Conservation (phyloP, 2,329 filamentous ascomycete species). For the Neoarthrinium moseri region DNA sequence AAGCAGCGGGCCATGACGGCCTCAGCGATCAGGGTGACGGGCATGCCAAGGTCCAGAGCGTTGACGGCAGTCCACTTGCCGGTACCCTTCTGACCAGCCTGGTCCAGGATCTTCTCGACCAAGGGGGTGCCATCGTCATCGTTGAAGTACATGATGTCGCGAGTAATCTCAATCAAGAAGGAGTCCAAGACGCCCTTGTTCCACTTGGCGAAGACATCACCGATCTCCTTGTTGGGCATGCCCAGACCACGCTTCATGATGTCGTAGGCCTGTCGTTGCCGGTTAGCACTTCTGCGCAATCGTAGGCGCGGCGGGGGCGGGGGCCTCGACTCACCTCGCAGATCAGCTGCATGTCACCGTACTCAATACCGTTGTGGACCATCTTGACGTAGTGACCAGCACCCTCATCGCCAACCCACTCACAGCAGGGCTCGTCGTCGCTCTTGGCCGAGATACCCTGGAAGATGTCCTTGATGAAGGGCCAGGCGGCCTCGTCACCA, state of each 20-base stretch:
- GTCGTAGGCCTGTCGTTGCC: slow-evolving; percentile 77
- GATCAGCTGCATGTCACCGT: slow-evolving; percentile 99
- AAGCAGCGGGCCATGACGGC: slow-evolving; percentile 93
- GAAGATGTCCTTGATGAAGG: slow-evolving; percentile 98
- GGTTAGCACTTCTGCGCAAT: not conserved
- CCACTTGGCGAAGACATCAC: slow-evolving; percentile 91
- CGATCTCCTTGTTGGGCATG: slow-evolving; percentile 88
- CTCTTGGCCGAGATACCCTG: slow-evolving; percentile 97
- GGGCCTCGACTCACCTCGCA: slow-evolving; percentile 70
- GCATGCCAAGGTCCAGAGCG: slow-evolving; percentile 96
- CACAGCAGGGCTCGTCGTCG: slow-evolving; percentile 95
- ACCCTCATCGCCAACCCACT: slow-evolving; percentile 99
- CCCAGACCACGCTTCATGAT: slow-evolving; percentile 99
- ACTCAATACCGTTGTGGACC: slow-evolving; percentile 99
- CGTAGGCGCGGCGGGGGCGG: not conserved
- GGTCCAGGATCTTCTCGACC: slow-evolving; percentile 98
- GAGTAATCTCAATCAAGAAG: slow-evolving; percentile 98
- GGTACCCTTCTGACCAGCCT: slow-evolving; percentile 98
- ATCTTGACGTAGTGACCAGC: slow-evolving; percentile 99
- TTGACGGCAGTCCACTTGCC: slow-evolving; percentile 99
- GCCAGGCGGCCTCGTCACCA: slow-evolving; percentile 98
- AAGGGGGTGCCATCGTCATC: slow-evolving; percentile 89
- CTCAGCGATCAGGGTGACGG: slow-evolving; percentile 96
- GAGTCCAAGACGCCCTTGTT: slow-evolving; percentile 98
- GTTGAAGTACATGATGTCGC: slow-evolving; percentile 97